Evolutionary conservation across 2,329 filamentous ascomycete genomes (phyloP).

Genomic region (Neopestalotiopsis sp.): DNA sequence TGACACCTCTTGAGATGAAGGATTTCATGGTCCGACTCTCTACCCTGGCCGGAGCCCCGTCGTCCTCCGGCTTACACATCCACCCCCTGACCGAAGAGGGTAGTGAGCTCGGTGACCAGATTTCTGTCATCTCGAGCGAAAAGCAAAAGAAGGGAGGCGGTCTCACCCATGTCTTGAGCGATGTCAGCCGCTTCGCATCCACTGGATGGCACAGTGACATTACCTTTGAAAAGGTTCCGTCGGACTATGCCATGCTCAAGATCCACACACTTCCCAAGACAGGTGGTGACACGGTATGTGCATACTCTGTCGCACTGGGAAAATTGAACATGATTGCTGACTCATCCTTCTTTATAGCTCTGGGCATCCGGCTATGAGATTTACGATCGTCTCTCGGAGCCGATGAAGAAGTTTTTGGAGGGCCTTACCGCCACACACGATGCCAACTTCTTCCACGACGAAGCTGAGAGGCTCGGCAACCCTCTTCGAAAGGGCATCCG

Average conservation of each 20-base stretch:
- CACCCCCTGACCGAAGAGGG: conserved; percentile 59
- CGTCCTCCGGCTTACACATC: conserved; percentile 55
- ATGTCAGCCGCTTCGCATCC: conserved; percentile 53
- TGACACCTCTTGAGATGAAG: conserved; percentile 48
- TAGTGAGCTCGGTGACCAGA: conserved; percentile 58
- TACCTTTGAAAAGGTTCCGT: conserved; percentile 57
- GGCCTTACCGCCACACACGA: conserved; percentile 55
- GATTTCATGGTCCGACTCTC: conserved; percentile 50
- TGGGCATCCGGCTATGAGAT: conserved; percentile 58
- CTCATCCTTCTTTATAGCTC: conserved; percentile 31
- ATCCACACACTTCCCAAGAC: conserved; percentile 51
- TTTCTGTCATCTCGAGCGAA: conserved; percentile 60
- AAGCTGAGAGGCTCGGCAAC: conserved; percentile 52
- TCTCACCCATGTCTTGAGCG: conserved; percentile 55
- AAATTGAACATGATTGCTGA: not conserved
- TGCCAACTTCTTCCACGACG: conserved; percentile 54
- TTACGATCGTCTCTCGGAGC: conserved; percentile 58
- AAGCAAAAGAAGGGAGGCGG: conserved; percentile 60
- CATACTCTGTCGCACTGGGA: not conserved
- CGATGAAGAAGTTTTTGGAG: conserved; percentile 52
- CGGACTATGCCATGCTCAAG: conserved; percentile 59
- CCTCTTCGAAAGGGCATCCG: conserved; percentile 48
- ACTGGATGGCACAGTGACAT: conserved; percentile 59
- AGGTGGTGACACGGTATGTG: conserved; percentile 48
- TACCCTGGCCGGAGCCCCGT: conserved; percentile 48